phyloP scores from a whole-genome alignment of 768 basidiomycete genomes.

The Mycena crocata region DNA sequence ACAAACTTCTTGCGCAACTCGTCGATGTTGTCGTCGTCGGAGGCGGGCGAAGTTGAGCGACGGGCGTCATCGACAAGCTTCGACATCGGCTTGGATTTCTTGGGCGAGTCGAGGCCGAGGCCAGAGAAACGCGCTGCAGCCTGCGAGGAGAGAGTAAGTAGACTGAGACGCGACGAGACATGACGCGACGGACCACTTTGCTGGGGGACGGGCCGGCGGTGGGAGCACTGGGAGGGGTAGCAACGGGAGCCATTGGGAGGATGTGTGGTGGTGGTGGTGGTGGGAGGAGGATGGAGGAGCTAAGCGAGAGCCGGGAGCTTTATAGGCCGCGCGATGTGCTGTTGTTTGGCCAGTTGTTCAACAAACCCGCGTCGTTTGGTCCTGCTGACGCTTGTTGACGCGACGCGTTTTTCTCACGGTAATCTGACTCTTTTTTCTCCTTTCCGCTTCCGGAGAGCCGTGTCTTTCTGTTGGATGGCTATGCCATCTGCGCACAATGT shows the following conservation, averaged over 20 bases:
- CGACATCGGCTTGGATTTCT: constrained; percentile 40
- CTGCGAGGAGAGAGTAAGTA: constrained; percentile 38
- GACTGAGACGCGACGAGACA: constrained; percentile 15
- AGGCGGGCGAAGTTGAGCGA: constrained; percentile 49
- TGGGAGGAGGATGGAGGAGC: constrained; percentile 7
- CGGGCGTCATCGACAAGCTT: constrained; percentile 50
- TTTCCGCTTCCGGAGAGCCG: not conserved
- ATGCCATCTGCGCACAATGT: constrained; percentile 8
- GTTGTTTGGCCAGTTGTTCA: constrained; percentile 46
- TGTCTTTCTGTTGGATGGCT: constrained; percentile 1
- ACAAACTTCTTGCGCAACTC: constrained; percentile 60
- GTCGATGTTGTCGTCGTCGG: constrained; percentile 49
- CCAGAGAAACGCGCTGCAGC: constrained; percentile 59
- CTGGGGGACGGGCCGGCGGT: constrained; percentile 58
- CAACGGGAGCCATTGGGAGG: constrained; percentile 45
- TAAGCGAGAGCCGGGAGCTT: constrained; percentile 22
- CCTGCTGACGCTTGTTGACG: not conserved
- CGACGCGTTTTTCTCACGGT: constrained; percentile 8
- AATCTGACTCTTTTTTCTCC: not conserved
- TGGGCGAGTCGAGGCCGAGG: constrained; percentile 56
- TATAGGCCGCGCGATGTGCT: constrained; percentile 46
- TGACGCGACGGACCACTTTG: constrained; percentile 56
- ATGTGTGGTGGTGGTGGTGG: constrained; percentile 18
- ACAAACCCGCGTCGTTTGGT: constrained; percentile 26
- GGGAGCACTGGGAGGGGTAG: constrained; percentile 37